Evolutionary conservation across 805 yeast genomes (phyloP), one percentile per base, ranked within the genome.

Genomic region (Suhomyces faveliae): DNA sequence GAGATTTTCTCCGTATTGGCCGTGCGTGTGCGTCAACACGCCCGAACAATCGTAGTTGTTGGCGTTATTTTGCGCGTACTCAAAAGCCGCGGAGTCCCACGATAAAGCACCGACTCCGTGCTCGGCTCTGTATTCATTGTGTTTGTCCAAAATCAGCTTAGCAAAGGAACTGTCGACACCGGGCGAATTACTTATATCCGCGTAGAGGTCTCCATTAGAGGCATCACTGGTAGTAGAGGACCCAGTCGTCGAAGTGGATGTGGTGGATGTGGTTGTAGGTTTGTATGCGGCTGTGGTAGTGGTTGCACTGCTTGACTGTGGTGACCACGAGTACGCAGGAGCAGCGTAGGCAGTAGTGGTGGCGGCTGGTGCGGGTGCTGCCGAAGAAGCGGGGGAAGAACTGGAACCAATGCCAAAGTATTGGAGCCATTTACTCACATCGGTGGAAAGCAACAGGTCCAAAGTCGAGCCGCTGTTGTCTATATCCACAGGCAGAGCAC

Each of bases 41-140:
- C 74, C 74, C 2, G 71, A 66, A 52, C 74, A 68, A 47, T 66
- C 71, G 54, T 68, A 68, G 46, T 54, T 59, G 47, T 67, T 62
- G 12, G 74, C 74, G 40, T 63, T 58, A 41, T 60, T 59, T 45
- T 65, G 55, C 5, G 74, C 73, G 49, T 67, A 68, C 38, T 57
- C 49, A 58, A 64, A 68, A 3, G 69, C 61, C n/a, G 54, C 62
- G 15, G 43, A 45, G 20, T 62, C 60, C 74, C 74, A 68, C 1
- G 68, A 50, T 40, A 68, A 61, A 0, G 55, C 57, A 5, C 55
- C 61, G 4, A 56, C 71, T 23, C 61, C 61, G 46, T 68, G 73
- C 6, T 49, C 44, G 1, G 67, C 67, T 43, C 74, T 56, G 48
- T 68, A 59, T 23, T 54, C 35, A 51, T 68, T 68, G 57, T 68